A percentile compares a stretch with the other conserved stretches of the same genome.
Evolutionary conservation across 2,329 filamentous ascomycete genomes (phyloP).

Genomic region (Cordyceps sp.): DNA sequence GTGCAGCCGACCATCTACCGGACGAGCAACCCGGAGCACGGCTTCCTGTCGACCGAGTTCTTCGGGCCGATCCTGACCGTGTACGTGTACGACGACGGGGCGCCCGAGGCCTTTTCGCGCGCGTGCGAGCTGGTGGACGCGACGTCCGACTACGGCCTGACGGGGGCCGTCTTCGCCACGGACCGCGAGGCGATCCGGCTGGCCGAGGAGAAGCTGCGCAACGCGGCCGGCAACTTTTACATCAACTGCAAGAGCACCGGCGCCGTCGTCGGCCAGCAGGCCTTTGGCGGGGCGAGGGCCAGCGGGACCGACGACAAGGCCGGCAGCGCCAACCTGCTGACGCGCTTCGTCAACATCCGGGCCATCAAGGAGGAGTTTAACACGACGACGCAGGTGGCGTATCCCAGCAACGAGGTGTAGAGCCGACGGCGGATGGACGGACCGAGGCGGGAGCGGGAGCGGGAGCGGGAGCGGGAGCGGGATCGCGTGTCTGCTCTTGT

Average conservation of each 20-base stretch:
- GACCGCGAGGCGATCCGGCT: constrained; percentile 49
- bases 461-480: too few species aligned
- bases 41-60: constrained; percentile 60
- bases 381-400: constrained; percentile 43
- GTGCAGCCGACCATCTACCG: constrained; percentile 71
- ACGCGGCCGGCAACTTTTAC: constrained; percentile 72
- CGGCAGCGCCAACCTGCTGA: constrained; percentile 45
- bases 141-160: constrained; percentile 63
- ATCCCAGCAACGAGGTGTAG: constrained; percentile 56
- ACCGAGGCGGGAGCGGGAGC: too few species aligned
- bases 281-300: constrained; percentile 51
- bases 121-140: constrained; percentile 49
- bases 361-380: constrained; percentile 64
- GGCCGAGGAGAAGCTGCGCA: constrained; percentile 55
- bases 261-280: constrained; percentile 56
- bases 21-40: constrained; percentile 57
- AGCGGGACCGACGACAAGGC: constrained; percentile 63
- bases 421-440: too few species aligned
- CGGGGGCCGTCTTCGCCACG: constrained; percentile 57
- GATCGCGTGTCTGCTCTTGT: too few species aligned
- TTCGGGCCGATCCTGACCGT: constrained; percentile 65
- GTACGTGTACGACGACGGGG: constrained; percentile 61
- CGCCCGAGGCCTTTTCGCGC: constrained; percentile 36
- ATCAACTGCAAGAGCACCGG: constrained; percentile 71
- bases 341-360: constrained; percentile 48